Evolutionary conservation across 345 rosid species (phyloP), one percentile per base, ranked within the genome.

Genomic region (Cardamine occulta): DNA sequence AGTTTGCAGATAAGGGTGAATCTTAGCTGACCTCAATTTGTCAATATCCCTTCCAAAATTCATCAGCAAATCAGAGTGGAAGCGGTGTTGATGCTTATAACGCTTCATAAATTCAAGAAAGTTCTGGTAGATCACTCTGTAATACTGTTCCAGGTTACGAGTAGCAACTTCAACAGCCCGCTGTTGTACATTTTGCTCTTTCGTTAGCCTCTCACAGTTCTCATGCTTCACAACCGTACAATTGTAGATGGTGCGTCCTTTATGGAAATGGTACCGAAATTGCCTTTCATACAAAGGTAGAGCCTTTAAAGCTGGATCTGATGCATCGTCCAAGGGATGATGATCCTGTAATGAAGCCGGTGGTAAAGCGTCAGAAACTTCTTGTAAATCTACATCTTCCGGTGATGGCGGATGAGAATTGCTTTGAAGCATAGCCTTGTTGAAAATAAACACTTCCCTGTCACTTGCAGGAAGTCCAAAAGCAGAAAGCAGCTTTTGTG

Each of bases 231-330:
- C 79, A 63, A 80, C 87, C 4, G 95, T 91, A 69, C 87, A 83
- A 65, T 74, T 79, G 66, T 85, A 91, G 56, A 93, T 75, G 0
- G 79, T 82, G 17, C 85, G 82, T 6, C 98, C 96, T 66, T 74
- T 78, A 12, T 80, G 91, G 62, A 71, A 91, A 72, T 96, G 99
- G 79, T 85, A 85, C 69, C 95, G 82, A 80, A 96, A 96, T 52
- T 74, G 92, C 81, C 93, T 88, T 82, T 93, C 98, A 66, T 93
- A 96, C 32, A 88, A 84, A 74, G 98, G 98, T 77, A 96, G 80
- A 28, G 97, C 97, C 87, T 89, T 96, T 81, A 96, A 76, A 61
- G 98, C 98, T 32, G 98, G 99, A 76, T 96, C 99, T 0, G 84
- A 64, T 32, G 93, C 93, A 80, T 93, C 95, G 56, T 91, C 99